A percentile compares a stretch with the other conserved stretches of the same genome.
Evolutionary conservation across 306 rosid genomes (phyloP).

Genomic region (Sphenostylis stenocarpa): DNA sequence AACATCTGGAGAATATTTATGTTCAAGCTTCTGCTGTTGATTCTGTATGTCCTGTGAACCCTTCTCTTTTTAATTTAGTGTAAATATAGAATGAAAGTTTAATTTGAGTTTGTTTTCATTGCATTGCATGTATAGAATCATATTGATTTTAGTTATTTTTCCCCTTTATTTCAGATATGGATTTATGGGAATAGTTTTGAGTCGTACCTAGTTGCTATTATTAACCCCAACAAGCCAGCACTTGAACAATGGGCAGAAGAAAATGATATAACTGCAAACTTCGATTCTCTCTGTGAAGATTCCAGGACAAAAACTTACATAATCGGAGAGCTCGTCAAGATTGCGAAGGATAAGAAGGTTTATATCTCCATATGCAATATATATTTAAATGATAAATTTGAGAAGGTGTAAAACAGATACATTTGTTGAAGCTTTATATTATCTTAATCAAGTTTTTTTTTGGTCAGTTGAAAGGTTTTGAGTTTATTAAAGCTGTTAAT

Average conservation of each 20-base stretch:
- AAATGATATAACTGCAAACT: constrained; percentile 55
- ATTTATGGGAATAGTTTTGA: constrained; percentile 89
- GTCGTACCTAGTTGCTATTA: constrained; percentile 78
- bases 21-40: constrained; percentile 60
- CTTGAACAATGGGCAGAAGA: constrained; percentile 76
- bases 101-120: not conserved
- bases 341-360: constrained; percentile 82
- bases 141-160: not conserved
- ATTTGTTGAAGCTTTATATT: constrained; percentile 28
- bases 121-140: not conserved
- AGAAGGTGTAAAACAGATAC: not conserved
- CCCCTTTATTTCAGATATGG: constrained; percentile 69
- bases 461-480: constrained; percentile 88
- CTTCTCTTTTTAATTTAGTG: constrained; percentile 2
- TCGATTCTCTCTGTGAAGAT: constrained; percentile 65
- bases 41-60: constrained; percentile 48
- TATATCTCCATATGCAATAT: not conserved
- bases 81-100: not conserved
- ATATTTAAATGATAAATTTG: constrained; percentile 1
- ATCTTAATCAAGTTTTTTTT: constrained; percentile 31
- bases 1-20: constrained; percentile 82
- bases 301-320: constrained; percentile 57
- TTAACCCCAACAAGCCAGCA: constrained; percentile 58
- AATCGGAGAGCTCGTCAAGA: constrained; percentile 62
- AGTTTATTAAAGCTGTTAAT: constrained; percentile 67